phyloP scores from a whole-genome alignment of 495 filamentous ascomycete species.

The Terfezia boudieri region DNA sequence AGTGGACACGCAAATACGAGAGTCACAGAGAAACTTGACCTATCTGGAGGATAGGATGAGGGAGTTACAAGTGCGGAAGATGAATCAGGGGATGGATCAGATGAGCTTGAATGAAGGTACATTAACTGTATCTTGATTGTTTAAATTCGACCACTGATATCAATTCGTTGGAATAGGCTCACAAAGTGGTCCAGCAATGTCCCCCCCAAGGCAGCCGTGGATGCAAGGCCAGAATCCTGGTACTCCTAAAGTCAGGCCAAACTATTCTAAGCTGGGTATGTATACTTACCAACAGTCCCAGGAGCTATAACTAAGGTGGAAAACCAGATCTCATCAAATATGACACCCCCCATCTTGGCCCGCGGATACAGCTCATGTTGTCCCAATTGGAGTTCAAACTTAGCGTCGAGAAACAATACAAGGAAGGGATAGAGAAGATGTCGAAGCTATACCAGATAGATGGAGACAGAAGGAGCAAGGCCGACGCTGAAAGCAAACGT shows the following conservation, averaged over 20 bases:
- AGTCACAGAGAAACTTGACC: conserved; percentile 73
- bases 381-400: conserved; percentile 97
- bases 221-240: conserved; percentile 43
- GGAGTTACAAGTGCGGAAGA: conserved; percentile 63
- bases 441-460: conserved; percentile 92
- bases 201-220: conserved; percentile 68
- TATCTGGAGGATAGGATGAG: conserved; percentile 81
- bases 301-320: conserved; percentile 3
- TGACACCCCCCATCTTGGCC: conserved; percentile 84
- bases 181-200: conserved; percentile 28
- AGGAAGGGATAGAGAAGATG: conserved; percentile 99
- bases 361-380: conserved; percentile 96
- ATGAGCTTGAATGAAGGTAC: conserved; percentile 33
- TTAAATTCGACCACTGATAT: conserved; percentile 16
- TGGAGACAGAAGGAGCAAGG: conserved; percentile 85
- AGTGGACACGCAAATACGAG: conserved; percentile 77
- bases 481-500: conserved; percentile 68
- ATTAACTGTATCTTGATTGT: conserved; percentile 31
- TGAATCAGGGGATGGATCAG: conserved; percentile 39
- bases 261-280: conserved; percentile 91
- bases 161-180: conserved; percentile 4
- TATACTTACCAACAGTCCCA: conserved; percentile 10
- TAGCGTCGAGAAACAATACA: conserved; percentile 97
- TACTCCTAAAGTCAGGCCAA: conserved; percentile 54
- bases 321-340: conserved; percentile 86